Conservation (phyloP, 495 filamentous ascomycete species). For the Apodospora peruviana region DNA sequence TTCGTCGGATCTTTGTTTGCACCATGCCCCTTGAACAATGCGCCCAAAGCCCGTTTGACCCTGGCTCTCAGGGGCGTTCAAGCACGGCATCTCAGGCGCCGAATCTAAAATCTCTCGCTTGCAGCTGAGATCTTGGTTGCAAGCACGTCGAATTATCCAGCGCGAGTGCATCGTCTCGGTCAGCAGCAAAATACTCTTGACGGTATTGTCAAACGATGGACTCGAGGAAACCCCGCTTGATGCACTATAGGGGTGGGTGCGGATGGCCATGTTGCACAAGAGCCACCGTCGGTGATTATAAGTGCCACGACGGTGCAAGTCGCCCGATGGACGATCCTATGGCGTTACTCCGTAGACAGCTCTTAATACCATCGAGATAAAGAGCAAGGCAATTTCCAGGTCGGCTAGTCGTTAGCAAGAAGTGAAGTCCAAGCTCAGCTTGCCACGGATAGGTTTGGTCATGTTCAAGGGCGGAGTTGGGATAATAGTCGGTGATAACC, state of each 20-base stretch:
- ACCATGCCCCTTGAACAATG: too few species aligned
- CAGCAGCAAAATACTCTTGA: neutral
- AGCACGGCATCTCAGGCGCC: neutral
- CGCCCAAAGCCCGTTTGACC: too few species aligned
- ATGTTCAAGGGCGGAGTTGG: too few species aligned
- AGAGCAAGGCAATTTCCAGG: too few species aligned
- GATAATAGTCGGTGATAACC: too few species aligned
- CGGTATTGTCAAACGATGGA: neutral
- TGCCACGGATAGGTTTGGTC: too few species aligned
- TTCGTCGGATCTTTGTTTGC: conserved; percentile 16
- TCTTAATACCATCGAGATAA: too few species aligned
- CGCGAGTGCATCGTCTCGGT: neutral
- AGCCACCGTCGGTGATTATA: neutral
- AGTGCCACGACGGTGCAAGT: neutral
- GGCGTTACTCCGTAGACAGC: too few species aligned
- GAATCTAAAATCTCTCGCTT: too few species aligned
- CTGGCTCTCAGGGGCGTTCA: too few species aligned
- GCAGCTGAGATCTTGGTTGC: neutral
- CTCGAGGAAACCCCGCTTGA: neutral
- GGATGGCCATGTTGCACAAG: neutral
- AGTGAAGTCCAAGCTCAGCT: too few species aligned
- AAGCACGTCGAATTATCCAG: neutral
- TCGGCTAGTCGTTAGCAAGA: too few species aligned
- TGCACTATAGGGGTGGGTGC: neutral
- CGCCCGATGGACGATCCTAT: neutral